A percentile compares a stretch with the other conserved stretches of the same genome.
Conservation (phyloP, 306 rosid genomes). For the Myrica gale region DNA sequence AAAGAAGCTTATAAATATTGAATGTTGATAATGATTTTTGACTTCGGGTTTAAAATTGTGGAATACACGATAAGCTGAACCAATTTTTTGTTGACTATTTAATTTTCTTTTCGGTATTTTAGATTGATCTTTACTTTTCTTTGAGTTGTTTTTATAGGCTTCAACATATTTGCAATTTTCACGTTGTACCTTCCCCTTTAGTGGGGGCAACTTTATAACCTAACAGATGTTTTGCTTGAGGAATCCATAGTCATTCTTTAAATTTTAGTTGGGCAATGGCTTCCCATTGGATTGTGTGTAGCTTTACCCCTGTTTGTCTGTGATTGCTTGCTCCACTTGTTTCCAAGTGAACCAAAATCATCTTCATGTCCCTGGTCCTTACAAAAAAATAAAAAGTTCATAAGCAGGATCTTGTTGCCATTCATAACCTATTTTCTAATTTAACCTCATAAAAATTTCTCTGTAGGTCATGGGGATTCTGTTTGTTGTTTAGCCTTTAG, state of each 20-base stretch:
- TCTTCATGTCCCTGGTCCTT: not conserved
- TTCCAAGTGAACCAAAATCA: not conserved
- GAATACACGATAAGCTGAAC: not conserved
- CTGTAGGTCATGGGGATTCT: slow-evolving; percentile 77
- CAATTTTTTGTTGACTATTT: not conserved
- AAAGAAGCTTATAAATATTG: no score
- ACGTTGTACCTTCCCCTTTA: not conserved
- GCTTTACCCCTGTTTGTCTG: not conserved
- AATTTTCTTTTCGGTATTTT: not conserved
- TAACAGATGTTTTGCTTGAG: not conserved
- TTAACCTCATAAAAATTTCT: slow-evolving; percentile 9
- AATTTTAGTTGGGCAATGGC: not conserved
- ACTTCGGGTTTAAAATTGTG: not conserved
- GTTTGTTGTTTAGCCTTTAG: slow-evolving; percentile 75
- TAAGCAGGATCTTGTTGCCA: slow-evolving; percentile 4
- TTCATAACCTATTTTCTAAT: slow-evolving; percentile 10
- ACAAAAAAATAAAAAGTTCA: not conserved
- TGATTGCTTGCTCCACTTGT: not conserved
- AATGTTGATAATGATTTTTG: not conserved
- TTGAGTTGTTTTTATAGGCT: not conserved
- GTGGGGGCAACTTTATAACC: not conserved
- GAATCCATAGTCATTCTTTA: not conserved
- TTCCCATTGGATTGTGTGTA: not conserved
- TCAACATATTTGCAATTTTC: not conserved
- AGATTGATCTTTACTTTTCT: not conserved